Conservation (phyloP, 2,329 filamentous ascomycete genomes). For the Aspergillus luchuensis region DNA sequence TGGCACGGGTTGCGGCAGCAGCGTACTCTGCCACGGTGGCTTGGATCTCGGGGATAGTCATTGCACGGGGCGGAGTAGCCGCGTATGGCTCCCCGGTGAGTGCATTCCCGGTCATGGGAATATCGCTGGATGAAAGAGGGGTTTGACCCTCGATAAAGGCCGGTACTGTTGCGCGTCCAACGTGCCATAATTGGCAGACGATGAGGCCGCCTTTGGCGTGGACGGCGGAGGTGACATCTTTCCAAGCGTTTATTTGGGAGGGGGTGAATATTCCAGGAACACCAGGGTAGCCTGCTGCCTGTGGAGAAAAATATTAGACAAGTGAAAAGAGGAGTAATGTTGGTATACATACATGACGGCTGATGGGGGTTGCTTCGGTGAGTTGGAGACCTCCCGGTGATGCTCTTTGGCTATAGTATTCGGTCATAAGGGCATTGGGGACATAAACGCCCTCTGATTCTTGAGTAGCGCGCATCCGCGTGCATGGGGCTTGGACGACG, state of each 20-base stretch:
- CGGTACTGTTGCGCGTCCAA: constrained; percentile 42
- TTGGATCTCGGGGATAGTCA: constrained; percentile 46
- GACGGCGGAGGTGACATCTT: constrained; percentile 35
- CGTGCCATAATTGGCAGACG: constrained; percentile 40
- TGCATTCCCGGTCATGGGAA: constrained; percentile 43
- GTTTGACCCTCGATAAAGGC: constrained; percentile 39
- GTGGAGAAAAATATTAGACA: too few species aligned
- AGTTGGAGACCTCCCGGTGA: constrained; percentile 36
- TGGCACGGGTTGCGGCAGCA: constrained; percentile 46
- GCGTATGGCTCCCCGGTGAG: constrained; percentile 39
- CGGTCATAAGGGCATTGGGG: constrained; percentile 30
- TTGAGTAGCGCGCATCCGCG: constrained; percentile 31
- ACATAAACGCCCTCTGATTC: constrained; percentile 35
- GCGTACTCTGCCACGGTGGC: constrained; percentile 41
- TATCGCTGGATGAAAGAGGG: constrained; percentile 30
- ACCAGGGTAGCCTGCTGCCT: constrained; percentile 34
- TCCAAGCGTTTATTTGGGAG: constrained; percentile 36
- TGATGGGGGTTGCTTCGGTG: constrained; percentile 38
- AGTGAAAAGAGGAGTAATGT: background rate
- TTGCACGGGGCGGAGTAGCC: constrained; percentile 30
- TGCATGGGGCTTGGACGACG: constrained; percentile 30
- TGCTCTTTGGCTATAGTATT: constrained; percentile 39
- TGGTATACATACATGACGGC: constrained; percentile 23
- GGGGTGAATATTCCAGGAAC: constrained; percentile 35
- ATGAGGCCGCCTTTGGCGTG: constrained; percentile 36